Evolutionary conservation across 257 asterid species (phyloP).

Genomic region (Solanum etuberosum): DNA sequence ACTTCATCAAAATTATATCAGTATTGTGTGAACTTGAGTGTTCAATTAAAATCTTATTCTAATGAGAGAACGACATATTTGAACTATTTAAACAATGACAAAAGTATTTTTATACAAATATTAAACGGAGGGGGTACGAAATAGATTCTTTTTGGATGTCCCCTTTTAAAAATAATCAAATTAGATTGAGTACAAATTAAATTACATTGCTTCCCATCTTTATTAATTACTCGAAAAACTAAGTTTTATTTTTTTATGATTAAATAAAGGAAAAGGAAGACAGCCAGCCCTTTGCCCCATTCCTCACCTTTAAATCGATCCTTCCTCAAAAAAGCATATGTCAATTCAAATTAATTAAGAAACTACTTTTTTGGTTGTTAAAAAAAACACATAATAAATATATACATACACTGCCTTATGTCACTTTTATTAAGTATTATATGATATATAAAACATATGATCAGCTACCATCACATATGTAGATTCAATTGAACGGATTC

Average conservation of each 20-base stretch:
- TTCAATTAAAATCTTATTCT: background rate
- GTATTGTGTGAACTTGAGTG: background rate
- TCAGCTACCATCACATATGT: background rate
- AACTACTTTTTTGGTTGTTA: slow-evolving; percentile 25
- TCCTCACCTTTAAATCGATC: slow-evolving; percentile 36
- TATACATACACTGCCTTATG: background rate
- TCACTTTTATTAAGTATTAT: background rate
- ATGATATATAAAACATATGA: background rate
- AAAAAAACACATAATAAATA: background rate
- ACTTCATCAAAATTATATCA: background rate
- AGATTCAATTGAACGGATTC: background rate
- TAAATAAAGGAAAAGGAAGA: background rate
- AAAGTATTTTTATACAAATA: background rate
- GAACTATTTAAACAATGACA: background rate
- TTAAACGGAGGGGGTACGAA: background rate
- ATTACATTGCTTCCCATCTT: background rate
- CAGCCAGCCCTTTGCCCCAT: slow-evolving; percentile 1
- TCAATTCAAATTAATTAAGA: slow-evolving; percentile 27
- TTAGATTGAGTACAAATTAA: background rate
- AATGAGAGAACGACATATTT: background rate
- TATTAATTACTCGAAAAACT: background rate
- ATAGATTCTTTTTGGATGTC: no score
- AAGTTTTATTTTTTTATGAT: background rate
- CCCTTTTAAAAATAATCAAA: background rate
- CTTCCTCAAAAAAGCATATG: slow-evolving; percentile 49